phyloP scores from a whole-genome alignment of 1,139 yeast species.

The Hemisphaericaspora subhashii region DNA sequence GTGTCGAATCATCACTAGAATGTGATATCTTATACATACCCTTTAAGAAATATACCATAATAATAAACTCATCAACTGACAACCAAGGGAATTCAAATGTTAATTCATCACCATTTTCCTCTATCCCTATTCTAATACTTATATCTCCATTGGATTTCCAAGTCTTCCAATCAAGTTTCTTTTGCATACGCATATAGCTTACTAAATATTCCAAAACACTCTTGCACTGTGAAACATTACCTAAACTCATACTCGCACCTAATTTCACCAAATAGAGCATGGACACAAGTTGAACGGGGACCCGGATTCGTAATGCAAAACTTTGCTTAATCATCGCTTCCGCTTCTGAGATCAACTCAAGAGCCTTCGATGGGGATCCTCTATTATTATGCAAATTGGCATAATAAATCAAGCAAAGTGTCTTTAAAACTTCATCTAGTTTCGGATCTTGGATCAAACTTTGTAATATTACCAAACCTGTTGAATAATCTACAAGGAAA shows the following conservation, averaged over 20 bases:
- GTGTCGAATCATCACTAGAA: conserved; percentile 26
- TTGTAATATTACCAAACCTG: conserved; percentile 28
- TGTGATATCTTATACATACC: conserved; percentile 38
- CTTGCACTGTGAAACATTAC: conserved; percentile 22
- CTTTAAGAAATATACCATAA: conserved; percentile 38
- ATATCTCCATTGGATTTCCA: conserved; percentile 31
- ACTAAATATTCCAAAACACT: conserved; percentile 6
- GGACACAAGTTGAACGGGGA: conserved; percentile 32
- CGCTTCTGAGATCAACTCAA: conserved; percentile 16
- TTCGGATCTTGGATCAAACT: conserved; percentile 15
- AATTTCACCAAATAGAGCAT: conserved; percentile 26
- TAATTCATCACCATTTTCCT: conserved; percentile 8
- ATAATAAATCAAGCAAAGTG: conserved; percentile 23
- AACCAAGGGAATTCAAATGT: conserved; percentile 34
- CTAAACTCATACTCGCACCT: conserved; percentile 25
- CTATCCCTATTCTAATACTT: neutral
- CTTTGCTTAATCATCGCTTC: conserved; percentile 10
- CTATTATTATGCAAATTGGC: conserved; percentile 26
- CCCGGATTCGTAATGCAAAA: neutral
- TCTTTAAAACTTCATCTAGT: conserved; percentile 19
- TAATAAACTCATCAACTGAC: conserved; percentile 40
- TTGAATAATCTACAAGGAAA: conserved; percentile 22
- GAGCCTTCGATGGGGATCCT: conserved; percentile 26
- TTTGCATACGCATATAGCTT: conserved; percentile 26
- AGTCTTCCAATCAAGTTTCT: conserved; percentile 18